Base-by-base conservation (phyloP, 495 filamentous ascomycete species). In the Daldinia concentrica region DNA sequence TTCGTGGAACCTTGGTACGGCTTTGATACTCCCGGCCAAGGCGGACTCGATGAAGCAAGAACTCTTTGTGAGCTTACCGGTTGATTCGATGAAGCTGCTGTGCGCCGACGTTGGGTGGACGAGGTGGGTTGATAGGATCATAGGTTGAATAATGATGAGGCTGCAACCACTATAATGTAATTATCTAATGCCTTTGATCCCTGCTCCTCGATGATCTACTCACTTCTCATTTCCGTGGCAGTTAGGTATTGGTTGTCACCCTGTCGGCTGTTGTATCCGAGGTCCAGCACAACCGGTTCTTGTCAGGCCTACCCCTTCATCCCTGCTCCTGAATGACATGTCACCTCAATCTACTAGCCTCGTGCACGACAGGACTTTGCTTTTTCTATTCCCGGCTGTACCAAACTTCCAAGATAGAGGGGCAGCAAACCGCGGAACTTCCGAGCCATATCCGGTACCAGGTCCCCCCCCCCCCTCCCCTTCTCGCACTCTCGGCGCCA, bases 61-160 rank as follows among this genome's bases (percentile, higher is more conserved):
- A 37, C 59, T 78, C 29, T 74, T 74, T 43, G 76, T 79, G 37
- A 78, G 74, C 76, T 58, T 79, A 71, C 71, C 78, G 34, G 67
- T 74, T 37, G 68, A 74, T 45, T 72, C 76, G 43, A 79, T 79
- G 76, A 69, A 69, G 61, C 68, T 73, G 61, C 65, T 79, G 48
- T 77, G 74, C 71, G 56, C 65, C 58, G 76, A 79, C 58, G 66
- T 68, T 24, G 75, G 74, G 34, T 79, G 77, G 77, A 76, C 71
- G 66, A 26, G 54, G 51, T 79, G 77, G 75, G 65, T 78, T 54
- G 74, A 79, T 58, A 76, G 70, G 62, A 61, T 77, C 66, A 76
- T 78, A 67, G 76, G 74, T 64, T 78, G 63, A 76, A 64, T 65
- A 66, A 59, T 72, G 56, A 70, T 52, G 65, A 64, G 65, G 60